Base-by-base conservation (phyloP, 2,329 filamentous ascomycete species). In the Colletotrichum nymphaeae region DNA sequence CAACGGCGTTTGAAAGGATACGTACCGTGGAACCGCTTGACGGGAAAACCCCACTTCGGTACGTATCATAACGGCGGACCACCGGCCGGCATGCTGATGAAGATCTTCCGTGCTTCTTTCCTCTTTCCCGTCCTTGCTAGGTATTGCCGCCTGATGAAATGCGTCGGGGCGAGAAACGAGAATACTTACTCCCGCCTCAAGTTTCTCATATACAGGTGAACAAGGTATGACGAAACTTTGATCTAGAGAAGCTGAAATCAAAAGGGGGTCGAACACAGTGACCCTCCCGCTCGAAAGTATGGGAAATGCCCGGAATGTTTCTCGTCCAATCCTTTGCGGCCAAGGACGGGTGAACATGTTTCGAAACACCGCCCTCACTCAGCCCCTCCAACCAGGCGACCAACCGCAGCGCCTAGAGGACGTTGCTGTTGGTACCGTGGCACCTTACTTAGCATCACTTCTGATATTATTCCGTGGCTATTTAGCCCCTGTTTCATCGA, bases 401-500 rank as follows among this genome's bases (percentile, higher is more conserved):
- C 70, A 73, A 65, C 60, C 46, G 67, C 55, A 37, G 60, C 42
- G 59, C 70, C 26, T 37, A n/a, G 19, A 70, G 26, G 32, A 60
- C 55, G 55, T 60, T 26, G 42, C 22, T 11, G 35, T 60, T 49
- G 53, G 67, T 30, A 19, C 37, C 35, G 9, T 49, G 53, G 67
- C 30, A 12, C 30, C 35, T 16, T 28, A 55, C 46, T 22, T 22
- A 11, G 24, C 22, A 5, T 12, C 57, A 19, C 35, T 55, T 57
- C 14, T 42, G 28, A 16, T 55, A 60, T 28, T 66, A 42, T 42
- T 60, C 24, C 52, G 30, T 62, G 70, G 28, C 55, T 26, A 26
- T 59, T 46, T 59, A 30, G 69, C 66, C 65, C 69, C 70, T 72
- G 70, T 72, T 72, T 73, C 70, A 73, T 60, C 67, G 68, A 46